Evolutionary conservation across 306 rosid genomes (phyloP).

Genomic region (Trifolium dubium): DNA sequence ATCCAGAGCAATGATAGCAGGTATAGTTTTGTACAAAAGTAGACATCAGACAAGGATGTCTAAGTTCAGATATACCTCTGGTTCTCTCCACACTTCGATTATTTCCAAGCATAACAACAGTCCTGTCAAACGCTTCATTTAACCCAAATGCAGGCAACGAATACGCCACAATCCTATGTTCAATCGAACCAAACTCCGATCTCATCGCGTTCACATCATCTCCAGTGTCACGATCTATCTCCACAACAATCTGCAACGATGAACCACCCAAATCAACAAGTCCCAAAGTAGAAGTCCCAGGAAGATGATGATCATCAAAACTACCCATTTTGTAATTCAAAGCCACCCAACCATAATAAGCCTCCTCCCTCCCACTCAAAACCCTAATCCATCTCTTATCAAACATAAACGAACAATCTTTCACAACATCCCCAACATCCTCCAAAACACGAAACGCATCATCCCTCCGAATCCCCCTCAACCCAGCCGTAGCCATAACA

Average conservation of each 20-base stretch:
- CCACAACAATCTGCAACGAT: constrained; percentile 77
- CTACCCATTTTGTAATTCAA: constrained; percentile 74
- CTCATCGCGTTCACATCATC: constrained; percentile 53
- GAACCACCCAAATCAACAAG: constrained; percentile 91
- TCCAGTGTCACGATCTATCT: constrained; percentile 46
- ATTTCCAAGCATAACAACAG: constrained; percentile 55
- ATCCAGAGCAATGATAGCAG: constrained; percentile 46
- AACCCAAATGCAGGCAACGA: constrained; percentile 77
- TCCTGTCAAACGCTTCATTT: constrained; percentile 84
- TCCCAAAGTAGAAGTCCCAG: constrained; percentile 61
- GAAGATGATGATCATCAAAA: constrained; percentile 39
- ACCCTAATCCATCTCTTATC: constrained; percentile 74
- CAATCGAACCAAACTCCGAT: constrained; percentile 55
- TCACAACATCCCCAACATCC: constrained; percentile 62
- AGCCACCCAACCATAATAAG: constrained; percentile 93
- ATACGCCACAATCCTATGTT: constrained; percentile 57
- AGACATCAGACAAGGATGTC: constrained; percentile 75
- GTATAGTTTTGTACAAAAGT: constrained; percentile 62
- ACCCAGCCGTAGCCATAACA: constrained; percentile 82
- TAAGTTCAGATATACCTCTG: constrained; percentile 42
- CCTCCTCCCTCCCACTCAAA: constrained; percentile 87
- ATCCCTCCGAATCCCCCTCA: constrained; percentile 57
- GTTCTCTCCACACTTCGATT: constrained; percentile 41
- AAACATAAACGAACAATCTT: constrained; percentile 53
- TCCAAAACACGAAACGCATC: constrained; percentile 53